phyloP scores from a whole-genome alignment of 345 rosid species.

The Gossypium thurberi region DNA sequence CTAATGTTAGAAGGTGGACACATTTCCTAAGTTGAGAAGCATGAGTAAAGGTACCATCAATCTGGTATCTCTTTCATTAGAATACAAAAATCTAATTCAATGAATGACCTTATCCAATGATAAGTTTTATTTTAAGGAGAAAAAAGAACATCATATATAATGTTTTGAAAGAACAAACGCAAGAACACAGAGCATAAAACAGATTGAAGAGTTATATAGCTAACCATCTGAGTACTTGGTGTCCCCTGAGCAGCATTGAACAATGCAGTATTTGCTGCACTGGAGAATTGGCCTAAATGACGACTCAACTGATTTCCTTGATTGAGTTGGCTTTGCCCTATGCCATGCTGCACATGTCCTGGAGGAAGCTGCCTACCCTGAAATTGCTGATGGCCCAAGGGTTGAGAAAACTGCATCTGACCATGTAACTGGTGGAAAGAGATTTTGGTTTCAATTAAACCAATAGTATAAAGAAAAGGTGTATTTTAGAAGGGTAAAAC shows the following conservation, averaged over 20 bases:
- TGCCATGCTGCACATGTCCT: constrained; percentile 68
- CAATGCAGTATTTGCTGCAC: constrained; percentile 67
- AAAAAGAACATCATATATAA: neutral
- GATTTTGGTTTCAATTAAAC: constrained; percentile 4
- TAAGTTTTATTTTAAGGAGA: neutral
- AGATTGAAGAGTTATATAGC: constrained; percentile 16
- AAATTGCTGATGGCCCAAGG: constrained; percentile 82
- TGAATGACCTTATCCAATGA: neutral
- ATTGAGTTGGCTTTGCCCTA: constrained; percentile 81
- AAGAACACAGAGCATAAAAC: neutral
- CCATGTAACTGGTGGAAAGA: constrained; percentile 47
- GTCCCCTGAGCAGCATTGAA: constrained; percentile 87
- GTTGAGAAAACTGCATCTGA: constrained; percentile 88
- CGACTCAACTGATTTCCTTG: constrained; percentile 75
- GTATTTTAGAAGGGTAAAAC: neutral
- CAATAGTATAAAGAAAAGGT: neutral
- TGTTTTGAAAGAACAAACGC: neutral
- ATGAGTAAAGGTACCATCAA: neutral
- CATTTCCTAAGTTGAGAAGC: neutral
- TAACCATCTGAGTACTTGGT: constrained; percentile 76
- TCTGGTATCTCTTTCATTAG: neutral
- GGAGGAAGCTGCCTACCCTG: constrained; percentile 76
- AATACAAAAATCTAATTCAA: neutral
- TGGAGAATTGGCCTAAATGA: constrained; percentile 69
- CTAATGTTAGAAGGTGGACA: neutral